These are phyloP conservation scores for Phytophthora idaei DNA, from an alignment of 352 stramenopile species.

Conservation along the genomic window DNA sequence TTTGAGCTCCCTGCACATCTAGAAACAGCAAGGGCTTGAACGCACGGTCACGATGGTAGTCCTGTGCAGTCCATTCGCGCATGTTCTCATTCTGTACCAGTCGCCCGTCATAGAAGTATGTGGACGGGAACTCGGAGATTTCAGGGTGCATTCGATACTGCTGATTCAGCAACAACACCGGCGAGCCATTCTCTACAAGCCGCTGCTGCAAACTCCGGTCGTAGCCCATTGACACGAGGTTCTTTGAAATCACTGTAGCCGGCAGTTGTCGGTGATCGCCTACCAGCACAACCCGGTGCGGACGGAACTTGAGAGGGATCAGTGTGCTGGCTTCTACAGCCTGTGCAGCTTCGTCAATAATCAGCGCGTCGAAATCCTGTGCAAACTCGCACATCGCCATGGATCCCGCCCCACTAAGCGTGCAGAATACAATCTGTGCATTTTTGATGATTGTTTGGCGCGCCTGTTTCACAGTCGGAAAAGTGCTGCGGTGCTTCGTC, in stretches of 20 bases:
- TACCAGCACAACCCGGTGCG: conserved; percentile 82
- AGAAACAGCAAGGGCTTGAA: conserved; percentile 74
- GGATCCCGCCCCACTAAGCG: conserved; percentile 79
- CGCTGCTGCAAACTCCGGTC: conserved; percentile 97
- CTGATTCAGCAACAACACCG: conserved; percentile 90
- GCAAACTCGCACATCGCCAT: conserved; percentile 89
- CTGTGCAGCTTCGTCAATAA: conserved; percentile 98
- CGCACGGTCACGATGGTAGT: conserved; percentile 50
- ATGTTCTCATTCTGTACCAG: conserved; percentile 90
- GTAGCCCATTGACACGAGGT: conserved; percentile 84
- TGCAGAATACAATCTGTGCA: conserved; percentile 87
- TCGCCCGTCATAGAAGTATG: conserved; percentile 94
- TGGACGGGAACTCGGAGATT: conserved; percentile 95
- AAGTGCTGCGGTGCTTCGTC: conserved; percentile 62
- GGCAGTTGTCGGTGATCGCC: conserved; percentile 98
- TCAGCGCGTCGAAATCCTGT: conserved; percentile 94
- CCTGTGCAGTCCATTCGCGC: conserved; percentile 71
- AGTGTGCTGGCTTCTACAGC: conserved; percentile 96
- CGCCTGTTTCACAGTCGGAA: conserved; percentile 56
- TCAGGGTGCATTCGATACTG: conserved; percentile 98
- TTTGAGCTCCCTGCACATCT: conserved; percentile 70
- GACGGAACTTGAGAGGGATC: conserved; percentile 95
- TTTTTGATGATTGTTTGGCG: conserved; percentile 75
- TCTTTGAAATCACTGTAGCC: conserved; percentile 96
- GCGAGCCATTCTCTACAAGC: conserved; percentile 85